Evolutionary conservation across 2,329 filamentous ascomycete species (phyloP).

Genomic region (Colletotrichum tabaci): DNA sequence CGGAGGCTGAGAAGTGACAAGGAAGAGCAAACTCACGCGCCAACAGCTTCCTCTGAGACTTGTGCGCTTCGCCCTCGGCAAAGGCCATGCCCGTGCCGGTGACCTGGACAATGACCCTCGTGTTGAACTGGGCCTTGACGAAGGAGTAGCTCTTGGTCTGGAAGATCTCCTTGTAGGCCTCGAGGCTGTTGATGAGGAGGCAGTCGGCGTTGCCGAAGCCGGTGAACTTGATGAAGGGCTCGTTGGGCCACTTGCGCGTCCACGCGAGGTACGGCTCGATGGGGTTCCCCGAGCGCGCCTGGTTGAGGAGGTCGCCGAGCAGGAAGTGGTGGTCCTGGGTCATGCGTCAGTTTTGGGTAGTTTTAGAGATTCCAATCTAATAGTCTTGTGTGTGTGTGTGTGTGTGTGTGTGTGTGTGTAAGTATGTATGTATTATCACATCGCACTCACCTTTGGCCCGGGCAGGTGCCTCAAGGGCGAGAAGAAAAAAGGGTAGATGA

Average conservation of each 20-base stretch:
- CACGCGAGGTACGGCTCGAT: constrained; percentile 44
- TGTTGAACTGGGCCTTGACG: constrained; percentile 50
- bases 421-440: too few relatives aligned
- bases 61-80: constrained; percentile 54
- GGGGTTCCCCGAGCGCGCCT: constrained; percentile 38
- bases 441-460: constrained; percentile 55
- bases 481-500: constrained; percentile 59
- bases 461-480: constrained; percentile 61
- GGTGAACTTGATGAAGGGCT: constrained; percentile 48
- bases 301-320: constrained; percentile 44
- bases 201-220: constrained; percentile 47
- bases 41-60: constrained; percentile 52
- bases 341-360: not conserved
- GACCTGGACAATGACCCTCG: constrained; percentile 46
- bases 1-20: too few relatives aligned
- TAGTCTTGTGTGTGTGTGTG: too few relatives aligned
- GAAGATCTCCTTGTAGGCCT: constrained; percentile 47
- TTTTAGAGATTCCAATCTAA: too few relatives aligned
- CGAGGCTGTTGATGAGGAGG: constrained; percentile 46
- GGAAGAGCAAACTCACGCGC: constrained; percentile 42
- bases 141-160: constrained; percentile 51
- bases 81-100: constrained; percentile 52
- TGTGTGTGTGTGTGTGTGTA: too few relatives aligned
- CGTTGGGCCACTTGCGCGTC: constrained; percentile 46
- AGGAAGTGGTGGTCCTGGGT: constrained; percentile 44